Conservation (phyloP, 2,329 filamentous ascomycete genomes). For the Xylaria sp. region DNA sequence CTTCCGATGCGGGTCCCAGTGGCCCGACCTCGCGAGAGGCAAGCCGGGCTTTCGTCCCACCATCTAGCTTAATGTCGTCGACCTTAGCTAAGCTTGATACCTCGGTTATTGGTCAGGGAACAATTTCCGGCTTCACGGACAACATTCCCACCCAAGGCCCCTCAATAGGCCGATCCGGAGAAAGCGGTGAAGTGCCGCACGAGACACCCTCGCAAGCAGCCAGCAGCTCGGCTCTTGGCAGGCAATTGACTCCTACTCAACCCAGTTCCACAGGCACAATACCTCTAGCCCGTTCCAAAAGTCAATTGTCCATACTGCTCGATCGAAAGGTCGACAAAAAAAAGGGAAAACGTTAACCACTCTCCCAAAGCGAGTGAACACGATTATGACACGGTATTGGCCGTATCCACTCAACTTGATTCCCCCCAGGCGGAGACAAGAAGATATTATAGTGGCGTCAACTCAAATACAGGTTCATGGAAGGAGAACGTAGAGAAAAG, state of each 20-base stretch:
- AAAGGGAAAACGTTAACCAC: conserved; percentile 44
- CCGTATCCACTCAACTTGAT: conserved; percentile 15
- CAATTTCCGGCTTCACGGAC: conserved; percentile 56
- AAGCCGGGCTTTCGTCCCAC: conserved; percentile 46
- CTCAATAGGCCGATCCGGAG: background rate
- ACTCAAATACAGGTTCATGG: conserved; percentile 26
- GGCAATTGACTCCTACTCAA: conserved; percentile 61
- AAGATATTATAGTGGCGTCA: conserved; percentile 10
- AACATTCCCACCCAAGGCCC: conserved; percentile 34
- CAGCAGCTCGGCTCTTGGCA: conserved; percentile 51
- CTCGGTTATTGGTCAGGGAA: conserved; percentile 55
- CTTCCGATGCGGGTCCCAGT: conserved; percentile 41
- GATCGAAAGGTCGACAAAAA: conserved; percentile 56
- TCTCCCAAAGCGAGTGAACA: conserved; percentile 1
- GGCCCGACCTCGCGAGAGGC: conserved; percentile 42
- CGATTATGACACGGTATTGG: conserved; percentile 8
- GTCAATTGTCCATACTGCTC: conserved; percentile 68
- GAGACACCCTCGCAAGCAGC: conserved; percentile 38
- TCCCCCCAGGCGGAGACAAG: conserved; percentile 2
- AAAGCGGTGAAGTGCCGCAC: conserved; percentile 20
- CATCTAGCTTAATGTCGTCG: conserved; percentile 48
- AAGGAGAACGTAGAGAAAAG: conserved; percentile 33
- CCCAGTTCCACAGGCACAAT: conserved; percentile 59
- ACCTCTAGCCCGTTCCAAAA: conserved; percentile 68
- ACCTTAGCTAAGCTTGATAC: conserved; percentile 55